A percentile compares a stretch with the other conserved stretches of the same genome.
These are phyloP conservation scores for Malassezia yamatoensis DNA, from an alignment of 1,284 basidiomycete species.

Conservation along the genomic window DNA sequence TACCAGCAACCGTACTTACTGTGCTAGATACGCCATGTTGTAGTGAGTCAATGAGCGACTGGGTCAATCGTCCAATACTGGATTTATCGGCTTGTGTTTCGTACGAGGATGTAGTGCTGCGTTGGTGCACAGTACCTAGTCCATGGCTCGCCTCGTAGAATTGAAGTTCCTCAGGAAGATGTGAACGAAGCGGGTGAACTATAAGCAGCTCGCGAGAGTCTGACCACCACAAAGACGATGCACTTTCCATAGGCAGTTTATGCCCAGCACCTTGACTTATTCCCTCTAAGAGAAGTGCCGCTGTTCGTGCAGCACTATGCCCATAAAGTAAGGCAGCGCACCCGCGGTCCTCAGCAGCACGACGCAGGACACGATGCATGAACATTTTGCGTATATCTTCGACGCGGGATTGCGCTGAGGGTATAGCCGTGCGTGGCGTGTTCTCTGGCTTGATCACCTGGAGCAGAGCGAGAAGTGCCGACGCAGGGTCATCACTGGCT, in stretches of 20 bases:
- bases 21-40: slow-evolving; percentile 40
- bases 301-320: slow-evolving; percentile 25
- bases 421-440: slow-evolving; percentile 20
- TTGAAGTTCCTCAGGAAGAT: slow-evolving; percentile 25
- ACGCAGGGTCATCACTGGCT: not conserved
- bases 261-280: slow-evolving; percentile 37
- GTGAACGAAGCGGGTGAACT: slow-evolving; percentile 27
- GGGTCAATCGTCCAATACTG: slow-evolving; percentile 31
- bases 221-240: slow-evolving; percentile 26
- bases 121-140: not conserved
- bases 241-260: slow-evolving; percentile 33
- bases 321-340: slow-evolving; percentile 30
- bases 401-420: slow-evolving; percentile 28
- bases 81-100: slow-evolving; percentile 26
- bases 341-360: slow-evolving; percentile 18
- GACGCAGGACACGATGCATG: slow-evolving; percentile 20
- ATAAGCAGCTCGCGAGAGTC: slow-evolving; percentile 20
- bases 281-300: slow-evolving; percentile 31
- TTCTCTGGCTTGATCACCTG: slow-evolving; percentile 17
- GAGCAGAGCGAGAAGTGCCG: slow-evolving; percentile 12
- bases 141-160: slow-evolving; percentile 22
- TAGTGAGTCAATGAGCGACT: slow-evolving; percentile 34
- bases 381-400: slow-evolving; percentile 35
- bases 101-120: not conserved
- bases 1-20: slow-evolving; percentile 35